phyloP scores from a whole-genome alignment of 2,329 filamentous ascomycete species.

The Chrysoporthe austroafricana region DNA sequence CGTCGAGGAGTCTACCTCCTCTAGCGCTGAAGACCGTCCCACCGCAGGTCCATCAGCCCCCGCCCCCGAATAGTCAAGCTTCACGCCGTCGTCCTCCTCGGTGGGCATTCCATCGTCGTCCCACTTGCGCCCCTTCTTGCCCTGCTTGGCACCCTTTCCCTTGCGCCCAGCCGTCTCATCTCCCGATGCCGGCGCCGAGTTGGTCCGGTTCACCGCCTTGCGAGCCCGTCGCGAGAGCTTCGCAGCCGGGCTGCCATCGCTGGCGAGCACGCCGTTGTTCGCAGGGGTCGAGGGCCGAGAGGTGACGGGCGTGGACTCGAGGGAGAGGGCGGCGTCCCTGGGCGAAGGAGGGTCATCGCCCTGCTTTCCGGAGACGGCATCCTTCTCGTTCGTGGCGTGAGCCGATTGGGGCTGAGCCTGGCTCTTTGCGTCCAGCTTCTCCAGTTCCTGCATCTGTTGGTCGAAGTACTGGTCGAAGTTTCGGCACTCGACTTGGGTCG shows the following conservation, averaged over 20 bases:
- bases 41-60: constrained; percentile 56
- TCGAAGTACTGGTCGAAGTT: constrained; percentile 94
- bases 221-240: constrained; percentile 82
- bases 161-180: constrained; percentile 71
- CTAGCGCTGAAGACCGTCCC: constrained; percentile 63
- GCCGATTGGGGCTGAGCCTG: constrained; percentile 34
- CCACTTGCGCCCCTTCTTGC: constrained; percentile 91
- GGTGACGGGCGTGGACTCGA: constrained; percentile 71
- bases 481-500: constrained; percentile 75
- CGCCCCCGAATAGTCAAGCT: constrained; percentile 86
- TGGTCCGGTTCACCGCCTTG: constrained; percentile 67
- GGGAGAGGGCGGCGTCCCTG: constrained; percentile 49
- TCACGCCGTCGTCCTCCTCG: constrained; percentile 77
- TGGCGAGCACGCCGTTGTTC: constrained; percentile 71
- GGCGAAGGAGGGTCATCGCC: constrained; percentile 44
- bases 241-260: constrained; percentile 66
- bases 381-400: constrained; percentile 38
- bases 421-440: constrained; percentile 53
- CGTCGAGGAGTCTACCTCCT: constrained; percentile 75
- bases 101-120: constrained; percentile 85
- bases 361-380: constrained; percentile 40
- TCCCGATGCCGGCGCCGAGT: constrained; percentile 74
- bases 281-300: constrained; percentile 81
- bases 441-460: constrained; percentile 84
- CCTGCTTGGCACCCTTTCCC: constrained; percentile 58